Base-by-base conservation (phyloP, 2,329 filamentous ascomycete species). In the Botryotinia narcissicola region DNA sequence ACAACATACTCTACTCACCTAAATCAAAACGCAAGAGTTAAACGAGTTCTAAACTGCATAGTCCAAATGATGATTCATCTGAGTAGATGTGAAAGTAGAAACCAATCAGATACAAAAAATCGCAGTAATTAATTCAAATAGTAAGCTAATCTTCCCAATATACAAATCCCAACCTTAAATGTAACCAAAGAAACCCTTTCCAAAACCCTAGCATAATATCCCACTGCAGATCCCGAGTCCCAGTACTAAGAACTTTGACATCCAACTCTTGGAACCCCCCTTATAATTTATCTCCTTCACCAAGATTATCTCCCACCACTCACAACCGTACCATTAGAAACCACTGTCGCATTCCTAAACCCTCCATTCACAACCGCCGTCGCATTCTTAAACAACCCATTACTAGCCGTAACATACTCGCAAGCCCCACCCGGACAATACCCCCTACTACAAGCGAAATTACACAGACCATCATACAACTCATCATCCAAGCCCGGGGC, bases 401-500 rank as follows among this genome's bases (percentile, higher is more conserved):
- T 57, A 18, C 51, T 29, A 32, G 57, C 10, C 18, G 29, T 35
- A 22, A 60, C 57, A 60, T 60, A 60, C 57, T 60, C 57, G 12
- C 57, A 80, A 79, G 73, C 75, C 76, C 60, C 75, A 64, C 73
- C 73, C 76, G 74, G 72, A 73, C 67, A 73, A 70, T 29, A 69
- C 25, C 44, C 60, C 71, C 25, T 60, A 60, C 57, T 60, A 35
- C 57, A 60, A 35, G 57, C 57, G 29, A 60, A 60, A 35, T 60
- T 29, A 14, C 57, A 60, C 29, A 60, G 29, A 60, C 57, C 57
- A 35, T 60, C 57, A 35, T 60, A 60, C 57, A 60, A 35, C 57
- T 60, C 57, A 29, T 29, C 29, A 60, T 60, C 57, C 16, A 32
- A 29, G 57, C 57, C 57, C 29, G 57, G 32, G 3, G 4, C 57